phyloP scores from a whole-genome alignment of 2,329 filamentous ascomycete species.

The Coniochaeta pulveracea region DNA sequence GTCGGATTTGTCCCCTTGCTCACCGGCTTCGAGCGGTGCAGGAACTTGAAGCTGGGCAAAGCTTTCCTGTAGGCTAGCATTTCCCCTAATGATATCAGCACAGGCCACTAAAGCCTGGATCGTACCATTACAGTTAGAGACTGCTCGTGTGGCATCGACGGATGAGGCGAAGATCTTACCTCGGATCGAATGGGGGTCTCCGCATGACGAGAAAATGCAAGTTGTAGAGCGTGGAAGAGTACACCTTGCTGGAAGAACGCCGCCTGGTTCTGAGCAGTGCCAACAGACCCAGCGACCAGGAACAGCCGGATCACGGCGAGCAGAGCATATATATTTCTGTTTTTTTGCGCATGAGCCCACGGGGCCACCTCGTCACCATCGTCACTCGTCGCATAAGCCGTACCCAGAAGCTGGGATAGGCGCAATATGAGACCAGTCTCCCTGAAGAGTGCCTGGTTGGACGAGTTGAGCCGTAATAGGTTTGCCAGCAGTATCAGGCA shows the following conservation, averaged over 20 bases:
- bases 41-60: slow-evolving; percentile 81
- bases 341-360: slow-evolving; percentile 68
- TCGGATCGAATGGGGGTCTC: slow-evolving; percentile 73
- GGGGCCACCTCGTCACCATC: slow-evolving; percentile 50
- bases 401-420: slow-evolving; percentile 57
- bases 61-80: slow-evolving; percentile 68
- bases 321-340: slow-evolving; percentile 86
- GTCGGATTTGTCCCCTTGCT: slow-evolving; percentile 24
- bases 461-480: slow-evolving; percentile 72
- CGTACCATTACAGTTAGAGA: too few relatives aligned
- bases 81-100: slow-evolving; percentile 78
- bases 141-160: slow-evolving; percentile 2
- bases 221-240: slow-evolving; percentile 65
- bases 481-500: slow-evolving; percentile 87
- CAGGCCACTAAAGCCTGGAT: slow-evolving; percentile 72
- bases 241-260: slow-evolving; percentile 79
- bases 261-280: slow-evolving; percentile 72
- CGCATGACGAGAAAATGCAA: slow-evolving; percentile 66
- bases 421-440: slow-evolving; percentile 76
- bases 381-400: slow-evolving; percentile 40
- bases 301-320: slow-evolving; percentile 81
- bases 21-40: slow-evolving; percentile 35
- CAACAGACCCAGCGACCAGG: slow-evolving; percentile 66
- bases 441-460: slow-evolving; percentile 88
- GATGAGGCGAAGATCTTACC: slow-evolving; percentile 29